Conservation (phyloP, 2,329 filamentous ascomycete genomes). For the Ophiostoma piceae region DNA sequence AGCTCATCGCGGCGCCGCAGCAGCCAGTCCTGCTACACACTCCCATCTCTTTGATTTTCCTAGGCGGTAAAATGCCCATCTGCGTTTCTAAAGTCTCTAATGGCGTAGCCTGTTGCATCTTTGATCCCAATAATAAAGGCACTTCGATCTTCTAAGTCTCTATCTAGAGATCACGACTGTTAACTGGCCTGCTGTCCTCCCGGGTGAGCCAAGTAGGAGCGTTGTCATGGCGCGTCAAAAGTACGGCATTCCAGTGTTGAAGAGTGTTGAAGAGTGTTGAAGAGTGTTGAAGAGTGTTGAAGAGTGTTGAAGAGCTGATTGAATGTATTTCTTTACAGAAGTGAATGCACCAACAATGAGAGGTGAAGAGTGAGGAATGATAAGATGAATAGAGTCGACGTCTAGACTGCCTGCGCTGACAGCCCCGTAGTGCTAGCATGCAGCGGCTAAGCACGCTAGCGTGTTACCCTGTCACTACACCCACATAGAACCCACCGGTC, state of each 20-base stretch:
- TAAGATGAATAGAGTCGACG: not conserved
- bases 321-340: too few species aligned
- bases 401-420: not conserved
- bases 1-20: conserved; percentile 34
- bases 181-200: conserved; percentile 49
- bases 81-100: not conserved
- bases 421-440: not conserved
- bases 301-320: too few species aligned
- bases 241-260: conserved; percentile 43
- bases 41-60: conserved; percentile 43
- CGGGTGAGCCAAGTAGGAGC: conserved; percentile 56
- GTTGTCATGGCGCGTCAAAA: conserved; percentile 52
- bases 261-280: conserved; percentile 32
- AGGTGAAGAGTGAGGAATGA: not conserved
- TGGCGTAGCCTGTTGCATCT: conserved; percentile 51
- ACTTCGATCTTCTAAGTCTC: conserved; percentile 57
- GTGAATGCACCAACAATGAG: too few species aligned
- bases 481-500: not conserved
- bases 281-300: conserved; percentile 32
- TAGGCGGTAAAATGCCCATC: conserved; percentile 51
- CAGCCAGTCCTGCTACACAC: conserved; percentile 22
- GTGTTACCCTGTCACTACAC: not conserved
- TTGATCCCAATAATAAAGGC: conserved; percentile 48
- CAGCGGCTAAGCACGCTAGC: not conserved
- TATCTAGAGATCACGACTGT: conserved; percentile 34